Conservation (phyloP, 164 flowering plant genomes). For the Annona cherimola region DNA sequence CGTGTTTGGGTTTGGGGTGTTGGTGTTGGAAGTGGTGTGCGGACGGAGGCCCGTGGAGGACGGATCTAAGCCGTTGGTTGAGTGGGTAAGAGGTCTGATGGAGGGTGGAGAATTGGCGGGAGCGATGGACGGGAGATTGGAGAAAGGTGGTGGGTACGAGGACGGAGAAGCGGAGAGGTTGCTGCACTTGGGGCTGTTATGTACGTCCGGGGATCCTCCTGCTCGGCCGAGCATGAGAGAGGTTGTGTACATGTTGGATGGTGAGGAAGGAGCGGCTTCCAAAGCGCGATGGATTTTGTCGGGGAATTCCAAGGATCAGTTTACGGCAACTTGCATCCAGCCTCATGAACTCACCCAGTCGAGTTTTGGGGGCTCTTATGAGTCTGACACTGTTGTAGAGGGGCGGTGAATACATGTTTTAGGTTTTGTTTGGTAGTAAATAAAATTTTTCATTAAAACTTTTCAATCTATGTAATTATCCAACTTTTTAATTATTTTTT, state of each 20-base stretch:
- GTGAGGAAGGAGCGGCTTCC: background rate
- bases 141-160: slow-evolving; percentile 13
- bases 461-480: no score
- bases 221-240: slow-evolving; percentile 41
- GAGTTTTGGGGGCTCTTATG: no score
- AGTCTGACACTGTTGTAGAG: no score
- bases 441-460: no score
- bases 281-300: no score
- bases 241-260: slow-evolving; percentile 35
- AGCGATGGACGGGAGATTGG: slow-evolving; percentile 32
- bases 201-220: slow-evolving; percentile 29
- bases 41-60: slow-evolving; percentile 39
- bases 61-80: slow-evolving; percentile 31
- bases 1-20: slow-evolving; percentile 44
- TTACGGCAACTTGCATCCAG: no score
- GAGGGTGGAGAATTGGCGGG: slow-evolving; percentile 22
- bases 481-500: no score
- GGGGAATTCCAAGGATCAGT: no score
- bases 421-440: no score
- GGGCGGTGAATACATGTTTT: no score
- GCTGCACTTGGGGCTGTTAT: slow-evolving; percentile 36
- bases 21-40: slow-evolving; percentile 38
- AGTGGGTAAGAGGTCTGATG: slow-evolving; percentile 36
- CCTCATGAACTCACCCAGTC: no score
- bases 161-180: slow-evolving; percentile 28